phyloP scores from a whole-genome alignment of 2,329 filamentous ascomycete genomes.

The Claviceps monticola region DNA sequence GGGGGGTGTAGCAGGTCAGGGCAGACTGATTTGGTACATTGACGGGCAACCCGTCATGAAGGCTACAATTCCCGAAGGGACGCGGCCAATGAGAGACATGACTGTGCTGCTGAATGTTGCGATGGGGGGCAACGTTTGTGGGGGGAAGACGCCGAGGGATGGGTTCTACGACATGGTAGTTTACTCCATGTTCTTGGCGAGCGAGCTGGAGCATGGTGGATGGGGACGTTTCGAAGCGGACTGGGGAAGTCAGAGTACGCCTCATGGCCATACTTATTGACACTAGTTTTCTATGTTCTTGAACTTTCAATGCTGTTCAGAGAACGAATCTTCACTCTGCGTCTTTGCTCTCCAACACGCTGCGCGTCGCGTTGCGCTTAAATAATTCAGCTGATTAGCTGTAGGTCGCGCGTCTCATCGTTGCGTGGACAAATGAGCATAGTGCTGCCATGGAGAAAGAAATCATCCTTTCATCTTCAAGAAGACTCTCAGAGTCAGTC shows the following conservation, averaged over 20 bases:
- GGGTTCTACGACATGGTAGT: slow-evolving; percentile 44
- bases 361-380: too few relatives aligned
- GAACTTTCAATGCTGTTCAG: too few relatives aligned
- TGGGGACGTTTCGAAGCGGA: slow-evolving; percentile 40
- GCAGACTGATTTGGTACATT: slow-evolving; percentile 43
- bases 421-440: too few relatives aligned
- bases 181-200: slow-evolving; percentile 35
- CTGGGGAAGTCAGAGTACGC: slow-evolving; percentile 22
- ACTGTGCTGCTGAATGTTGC: slow-evolving; percentile 45
- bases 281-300: too few relatives aligned
- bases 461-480: background rate
- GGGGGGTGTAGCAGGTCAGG: slow-evolving; percentile 28
- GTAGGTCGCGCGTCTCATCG: too few relatives aligned
- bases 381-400: too few relatives aligned
- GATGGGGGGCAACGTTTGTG: slow-evolving; percentile 46
- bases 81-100: slow-evolving; percentile 40
- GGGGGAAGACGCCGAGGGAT: slow-evolving; percentile 34
- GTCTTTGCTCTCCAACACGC: too few relatives aligned
- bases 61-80: slow-evolving; percentile 35
- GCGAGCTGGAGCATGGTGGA: slow-evolving; percentile 36
- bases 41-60: slow-evolving; percentile 45
- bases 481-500: background rate
- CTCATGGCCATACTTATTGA: slow-evolving; percentile 19
- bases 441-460: too few relatives aligned
- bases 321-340: too few relatives aligned